Evolutionary conservation across 495 filamentous ascomycete species (phyloP).

Genomic region (Podospora pseudopauciseta): DNA sequence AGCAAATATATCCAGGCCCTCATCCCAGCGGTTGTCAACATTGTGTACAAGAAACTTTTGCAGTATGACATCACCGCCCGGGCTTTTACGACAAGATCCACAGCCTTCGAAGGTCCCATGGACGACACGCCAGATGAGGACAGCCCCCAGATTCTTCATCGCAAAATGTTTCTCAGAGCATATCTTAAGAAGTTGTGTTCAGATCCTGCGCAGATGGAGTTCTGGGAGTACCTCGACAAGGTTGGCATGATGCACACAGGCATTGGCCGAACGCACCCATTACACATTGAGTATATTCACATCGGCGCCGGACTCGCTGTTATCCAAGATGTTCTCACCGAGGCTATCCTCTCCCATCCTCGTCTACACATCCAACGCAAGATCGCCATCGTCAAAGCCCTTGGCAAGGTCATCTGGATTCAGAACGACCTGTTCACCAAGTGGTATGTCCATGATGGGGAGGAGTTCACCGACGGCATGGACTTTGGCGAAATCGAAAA

Average conservation of each 20-base stretch:
- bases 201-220: constrained; percentile 67
- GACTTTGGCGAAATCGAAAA: constrained; percentile 54
- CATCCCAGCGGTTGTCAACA: constrained; percentile 67
- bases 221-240: constrained; percentile 76
- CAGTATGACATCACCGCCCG: constrained; percentile 73
- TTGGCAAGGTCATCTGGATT: constrained; percentile 62
- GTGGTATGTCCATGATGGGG: constrained; percentile 69
- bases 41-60: constrained; percentile 74
- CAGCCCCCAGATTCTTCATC: constrained; percentile 66
- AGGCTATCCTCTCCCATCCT: constrained; percentile 69
- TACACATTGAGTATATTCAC: constrained; percentile 76
- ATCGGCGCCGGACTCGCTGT: constrained; percentile 64
- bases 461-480: constrained; percentile 62
- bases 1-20: constrained; percentile 70
- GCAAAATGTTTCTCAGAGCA: constrained; percentile 71
- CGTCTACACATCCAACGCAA: constrained; percentile 59
- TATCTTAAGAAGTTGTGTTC: constrained; percentile 67
- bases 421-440: constrained; percentile 77
- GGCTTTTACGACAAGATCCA: constrained; percentile 63
- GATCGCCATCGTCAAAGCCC: constrained; percentile 62
- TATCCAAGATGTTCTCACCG: constrained; percentile 69
- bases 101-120: constrained; percentile 58
- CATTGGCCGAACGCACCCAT: constrained; percentile 56
- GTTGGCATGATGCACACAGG: constrained; percentile 74
- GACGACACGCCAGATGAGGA: constrained; percentile 60